Evolutionary conservation across 768 basidiomycete species (phyloP).

Genomic region (Pulveroboletus sp.): DNA sequence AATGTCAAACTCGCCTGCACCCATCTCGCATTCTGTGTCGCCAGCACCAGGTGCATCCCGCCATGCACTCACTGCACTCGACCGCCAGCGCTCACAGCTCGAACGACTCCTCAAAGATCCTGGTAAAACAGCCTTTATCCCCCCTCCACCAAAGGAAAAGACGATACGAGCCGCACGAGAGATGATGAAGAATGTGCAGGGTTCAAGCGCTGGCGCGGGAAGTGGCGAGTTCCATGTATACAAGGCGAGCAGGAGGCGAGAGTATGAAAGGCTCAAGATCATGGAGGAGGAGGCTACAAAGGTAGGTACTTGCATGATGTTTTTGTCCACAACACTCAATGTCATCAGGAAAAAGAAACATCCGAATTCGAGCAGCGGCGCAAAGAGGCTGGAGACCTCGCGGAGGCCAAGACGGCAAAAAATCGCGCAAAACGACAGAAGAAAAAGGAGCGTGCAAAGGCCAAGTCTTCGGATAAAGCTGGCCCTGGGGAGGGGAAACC

Average conservation of each 20-base stretch:
- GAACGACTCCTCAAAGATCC: slow-evolving; percentile 91
- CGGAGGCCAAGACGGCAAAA: slow-evolving; percentile 90
- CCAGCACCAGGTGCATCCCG: slow-evolving; percentile 32
- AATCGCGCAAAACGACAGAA: slow-evolving; percentile 93
- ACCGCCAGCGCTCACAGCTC: slow-evolving; percentile 63
- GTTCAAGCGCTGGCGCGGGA: slow-evolving; percentile 95
- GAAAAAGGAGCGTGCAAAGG: slow-evolving; percentile 75
- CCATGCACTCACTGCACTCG: slow-evolving; percentile 51
- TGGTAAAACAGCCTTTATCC: slow-evolving; percentile 74
- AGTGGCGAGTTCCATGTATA: slow-evolving; percentile 99
- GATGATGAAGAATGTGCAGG: slow-evolving; percentile 99
- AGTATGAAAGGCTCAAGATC: slow-evolving; percentile 91
- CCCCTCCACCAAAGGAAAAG: slow-evolving; percentile 80
- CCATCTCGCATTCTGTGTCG: slow-evolving; percentile 29
- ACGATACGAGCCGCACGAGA: slow-evolving; percentile 78
- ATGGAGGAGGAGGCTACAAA: slow-evolving; percentile 81
- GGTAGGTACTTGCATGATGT: slow-evolving; percentile 41
- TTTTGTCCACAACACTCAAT: neutral
- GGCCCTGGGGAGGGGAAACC: slow-evolving; percentile 25
- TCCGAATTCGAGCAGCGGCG: slow-evolving; percentile 76
- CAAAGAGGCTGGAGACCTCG: slow-evolving; percentile 62
- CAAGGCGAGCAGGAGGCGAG: slow-evolving; percentile 89
- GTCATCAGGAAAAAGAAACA: slow-evolving; percentile 60
- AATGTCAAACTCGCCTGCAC: slow-evolving; percentile 33
- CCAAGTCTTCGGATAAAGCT: slow-evolving; percentile 32